Evolutionary conservation across 371 early-diverging fungal species (phyloP), one percentile per base, ranked within the genome.

Genomic region (Actinomucor elegans): DNA sequence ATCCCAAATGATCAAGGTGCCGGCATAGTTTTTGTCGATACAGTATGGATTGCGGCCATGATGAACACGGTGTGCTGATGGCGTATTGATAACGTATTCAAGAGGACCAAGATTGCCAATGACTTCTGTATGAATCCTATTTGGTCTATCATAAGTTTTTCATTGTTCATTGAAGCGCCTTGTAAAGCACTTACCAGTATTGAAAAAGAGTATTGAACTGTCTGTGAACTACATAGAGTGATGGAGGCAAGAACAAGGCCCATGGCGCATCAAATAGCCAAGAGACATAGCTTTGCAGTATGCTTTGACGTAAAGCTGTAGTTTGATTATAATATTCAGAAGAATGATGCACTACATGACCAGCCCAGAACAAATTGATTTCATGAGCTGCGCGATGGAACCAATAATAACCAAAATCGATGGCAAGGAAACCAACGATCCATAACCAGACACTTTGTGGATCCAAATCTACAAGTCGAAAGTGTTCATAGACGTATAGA

Each of bases 11-110:
- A 82, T 80, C 37, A 82, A 64, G 2, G 78, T 76, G 14, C 77
- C 83, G 12, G 68, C 80, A 55, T 80, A 82, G 54, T 82, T 82
- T 58, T 82, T 79, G 53, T 82, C 83, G 46, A 82, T 82, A 59
- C 80, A 82, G 54, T 80, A 80, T 10, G 74, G 80, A 56, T 82
- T 82, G 14, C 82, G 64, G 26, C 80, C 83, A 40, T 82, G 83
- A 45, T 82, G 83, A 18, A 82, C 74, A 28, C 80, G 67, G 61
- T 82, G 83, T 18, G 77, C 73, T 35, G 75, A 75, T 0, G 83
- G 83, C 4, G 83, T 80, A 48, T 82, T 82, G 58, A 82, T 72
- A 35, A 82, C 66, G 44, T 80, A 80, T 49, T 82, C 83, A 46
- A 80, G 57, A 42, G 64, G 73, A 31, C 83, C 83, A 12, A 82